Percentiles rank a stretch among this genome's conserved stretches.
Evolutionary conservation across 768 basidiomycete genomes (phyloP).

Genomic region (Cystofilobasidium ferigula): DNA sequence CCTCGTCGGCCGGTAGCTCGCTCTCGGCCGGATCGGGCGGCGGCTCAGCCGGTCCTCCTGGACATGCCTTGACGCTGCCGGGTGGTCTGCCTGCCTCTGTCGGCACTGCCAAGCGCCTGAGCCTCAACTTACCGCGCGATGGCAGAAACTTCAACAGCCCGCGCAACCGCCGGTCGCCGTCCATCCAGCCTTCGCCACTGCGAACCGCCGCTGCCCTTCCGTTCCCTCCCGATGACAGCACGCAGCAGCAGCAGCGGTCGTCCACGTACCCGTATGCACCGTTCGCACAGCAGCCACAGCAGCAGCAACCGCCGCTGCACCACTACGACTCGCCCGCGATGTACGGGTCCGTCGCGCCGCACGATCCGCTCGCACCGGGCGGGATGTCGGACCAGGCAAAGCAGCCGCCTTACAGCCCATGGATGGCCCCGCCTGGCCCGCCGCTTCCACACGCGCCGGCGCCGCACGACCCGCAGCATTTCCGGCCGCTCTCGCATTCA

Average conservation of each 20-base stretch:
- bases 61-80: no score
- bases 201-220: neutral
- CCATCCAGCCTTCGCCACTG: conserved; percentile 1
- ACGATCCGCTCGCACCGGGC: no score
- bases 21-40: neutral
- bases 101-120: neutral
- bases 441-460: no score
- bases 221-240: neutral
- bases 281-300: no score
- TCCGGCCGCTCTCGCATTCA: neutral
- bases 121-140: neutral
- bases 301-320: neutral
- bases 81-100: no score
- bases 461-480: neutral
- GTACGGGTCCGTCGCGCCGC: neutral
- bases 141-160: neutral
- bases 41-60: neutral
- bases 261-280: no score
- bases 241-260: neutral
- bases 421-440: no score
- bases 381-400: no score
- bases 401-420: no score
- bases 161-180: neutral
- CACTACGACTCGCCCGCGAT: neutral
- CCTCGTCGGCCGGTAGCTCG: neutral